These are phyloP conservation scores for Dichotomopilus funicola DNA, from an alignment of 2,329 filamentous ascomycete genomes.

Conservation along the genomic window DNA sequence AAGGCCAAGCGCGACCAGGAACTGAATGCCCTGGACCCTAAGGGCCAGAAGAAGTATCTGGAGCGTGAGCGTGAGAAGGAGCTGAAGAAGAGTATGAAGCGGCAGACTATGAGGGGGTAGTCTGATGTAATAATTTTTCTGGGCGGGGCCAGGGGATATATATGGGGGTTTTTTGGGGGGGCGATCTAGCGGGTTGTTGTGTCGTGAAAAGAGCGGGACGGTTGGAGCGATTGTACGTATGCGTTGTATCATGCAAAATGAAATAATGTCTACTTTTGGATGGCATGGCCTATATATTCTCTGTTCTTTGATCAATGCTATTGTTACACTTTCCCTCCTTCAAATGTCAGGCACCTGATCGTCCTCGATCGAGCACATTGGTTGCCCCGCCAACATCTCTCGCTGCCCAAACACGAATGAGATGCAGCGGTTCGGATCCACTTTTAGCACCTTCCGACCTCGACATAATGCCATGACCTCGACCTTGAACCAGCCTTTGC, in stretches of 20 bases:
- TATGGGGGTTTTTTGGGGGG: background rate
- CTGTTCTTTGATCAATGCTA: background rate
- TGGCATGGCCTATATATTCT: background rate
- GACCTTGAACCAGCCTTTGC: too few relatives aligned
- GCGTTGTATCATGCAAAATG: background rate
- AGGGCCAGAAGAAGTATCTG: slow-evolving; percentile 79
- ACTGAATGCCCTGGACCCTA: slow-evolving; percentile 68
- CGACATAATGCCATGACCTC: background rate
- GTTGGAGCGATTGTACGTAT: background rate
- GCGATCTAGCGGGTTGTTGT: background rate
- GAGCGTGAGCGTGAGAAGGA: slow-evolving; percentile 76
- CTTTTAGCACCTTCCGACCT: background rate
- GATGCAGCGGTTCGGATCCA: background rate
- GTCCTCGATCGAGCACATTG: background rate
- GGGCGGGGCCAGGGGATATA: background rate
- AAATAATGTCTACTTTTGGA: background rate
- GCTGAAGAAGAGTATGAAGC: slow-evolving; percentile 49
- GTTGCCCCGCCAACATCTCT: background rate
- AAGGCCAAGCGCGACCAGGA: slow-evolving; percentile 87
- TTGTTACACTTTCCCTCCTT: background rate
- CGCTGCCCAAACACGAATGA: background rate
- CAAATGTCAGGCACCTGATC: background rate
- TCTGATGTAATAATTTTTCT: too few relatives aligned
- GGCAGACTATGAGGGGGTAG: slow-evolving; percentile 47
- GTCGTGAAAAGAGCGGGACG: background rate